Conservation (phyloP, 192 early-diverging fungal species). For the Entophlyctis helioformis region DNA sequence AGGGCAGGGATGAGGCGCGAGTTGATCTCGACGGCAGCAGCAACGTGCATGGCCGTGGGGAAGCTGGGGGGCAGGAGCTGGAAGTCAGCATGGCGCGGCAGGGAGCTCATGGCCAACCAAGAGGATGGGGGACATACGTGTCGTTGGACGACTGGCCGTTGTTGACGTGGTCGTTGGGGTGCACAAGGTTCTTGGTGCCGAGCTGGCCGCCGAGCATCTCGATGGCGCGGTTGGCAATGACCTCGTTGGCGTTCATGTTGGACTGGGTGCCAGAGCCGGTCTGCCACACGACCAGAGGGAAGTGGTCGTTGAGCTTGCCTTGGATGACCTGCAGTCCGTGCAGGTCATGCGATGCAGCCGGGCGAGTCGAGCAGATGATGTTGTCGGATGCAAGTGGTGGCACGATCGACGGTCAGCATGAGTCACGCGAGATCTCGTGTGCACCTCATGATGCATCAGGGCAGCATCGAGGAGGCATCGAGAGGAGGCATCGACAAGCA, state of each 20-base stretch:
- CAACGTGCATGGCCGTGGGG: constrained; percentile 98
- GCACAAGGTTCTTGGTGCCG: constrained; percentile 83
- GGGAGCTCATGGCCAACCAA: no score
- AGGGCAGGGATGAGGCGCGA: constrained; percentile 75
- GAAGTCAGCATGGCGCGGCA: no score
- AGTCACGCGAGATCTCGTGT: no score
- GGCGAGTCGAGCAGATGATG: no score
- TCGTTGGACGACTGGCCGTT: constrained; percentile 97
- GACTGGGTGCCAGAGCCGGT: constrained; percentile 96
- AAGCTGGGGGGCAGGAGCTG: constrained; percentile 35
- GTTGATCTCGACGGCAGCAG: constrained; percentile 63
- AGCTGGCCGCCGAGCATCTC: constrained; percentile 77
- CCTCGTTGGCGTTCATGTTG: constrained; percentile 91
- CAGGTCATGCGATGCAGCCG: no score
- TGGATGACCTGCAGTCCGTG: constrained; percentile 54
- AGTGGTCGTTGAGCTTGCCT: constrained; percentile 84
- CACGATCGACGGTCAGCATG: no score
- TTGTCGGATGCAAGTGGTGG: no score
- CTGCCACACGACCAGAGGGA: constrained; percentile 93
- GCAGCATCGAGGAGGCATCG: no score
- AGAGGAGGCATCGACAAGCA: background rate
- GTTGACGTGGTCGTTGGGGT: constrained; percentile 99
- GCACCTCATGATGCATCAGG: no score
- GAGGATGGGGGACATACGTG: constrained; percentile 59
- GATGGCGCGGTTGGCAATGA: constrained; percentile 97